These are phyloP conservation scores for Phenoliferia sp. DNA, from an alignment of 1,284 basidiomycete species.

Conservation along the genomic window DNA sequence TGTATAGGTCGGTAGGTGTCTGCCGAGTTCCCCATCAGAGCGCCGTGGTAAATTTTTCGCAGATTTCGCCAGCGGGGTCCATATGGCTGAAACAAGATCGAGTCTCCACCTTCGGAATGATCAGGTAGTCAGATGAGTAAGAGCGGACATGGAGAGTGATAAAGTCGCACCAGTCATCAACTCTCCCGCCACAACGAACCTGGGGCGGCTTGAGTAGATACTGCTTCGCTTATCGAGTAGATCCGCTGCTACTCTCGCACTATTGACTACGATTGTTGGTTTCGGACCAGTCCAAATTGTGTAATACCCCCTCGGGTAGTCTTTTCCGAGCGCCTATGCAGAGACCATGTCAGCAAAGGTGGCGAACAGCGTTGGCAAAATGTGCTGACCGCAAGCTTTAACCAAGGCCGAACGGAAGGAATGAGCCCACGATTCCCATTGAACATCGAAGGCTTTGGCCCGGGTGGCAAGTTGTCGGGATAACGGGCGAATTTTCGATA, in stretches of 20 bases:
- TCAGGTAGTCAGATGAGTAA: not conserved
- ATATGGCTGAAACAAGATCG: not conserved
- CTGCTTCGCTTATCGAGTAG: conserved; percentile 34
- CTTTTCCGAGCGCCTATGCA: too few species aligned
- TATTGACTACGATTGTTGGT: conserved; percentile 21
- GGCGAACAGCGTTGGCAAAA: too few species aligned
- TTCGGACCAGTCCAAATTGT: conserved; percentile 8
- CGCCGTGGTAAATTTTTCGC: conserved; percentile 33
- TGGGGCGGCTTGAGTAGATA: conserved; percentile 34
- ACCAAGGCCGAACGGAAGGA: conserved; percentile 5
- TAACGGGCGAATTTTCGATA: not conserved
- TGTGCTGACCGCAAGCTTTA: not conserved
- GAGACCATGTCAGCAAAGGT: too few species aligned
- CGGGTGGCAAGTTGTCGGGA: not conserved
- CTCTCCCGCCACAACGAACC: conserved; percentile 36
- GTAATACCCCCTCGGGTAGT: not conserved
- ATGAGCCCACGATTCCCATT: not conserved
- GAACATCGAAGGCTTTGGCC: not conserved
- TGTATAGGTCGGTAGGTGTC: conserved; percentile 35
- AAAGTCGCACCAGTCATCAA: conserved; percentile 21
- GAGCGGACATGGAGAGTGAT: too few species aligned
- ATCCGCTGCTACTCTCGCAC: conserved; percentile 32
- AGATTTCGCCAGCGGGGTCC: conserved; percentile 33
- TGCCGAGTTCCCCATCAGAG: conserved; percentile 32
- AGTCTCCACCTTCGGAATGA: not conserved